phyloP scores from a whole-genome alignment of 1,139 yeast species.

The Suhomyces ambrosiae region DNA sequence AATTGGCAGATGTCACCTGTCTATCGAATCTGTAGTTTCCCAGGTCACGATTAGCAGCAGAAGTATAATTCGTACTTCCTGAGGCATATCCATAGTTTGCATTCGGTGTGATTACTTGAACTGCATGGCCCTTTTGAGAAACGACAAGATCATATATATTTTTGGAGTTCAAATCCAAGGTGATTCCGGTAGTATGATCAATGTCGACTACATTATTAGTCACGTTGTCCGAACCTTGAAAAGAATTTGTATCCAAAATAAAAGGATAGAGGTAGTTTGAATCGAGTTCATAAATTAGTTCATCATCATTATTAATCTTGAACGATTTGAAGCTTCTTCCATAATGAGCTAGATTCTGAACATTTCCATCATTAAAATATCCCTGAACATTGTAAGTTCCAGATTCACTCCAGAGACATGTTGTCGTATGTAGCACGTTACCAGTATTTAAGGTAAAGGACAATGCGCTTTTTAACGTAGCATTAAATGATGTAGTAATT shows the following conservation, averaged over 20 bases:
- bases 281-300: conserved; percentile 20
- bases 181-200: conserved; percentile 18
- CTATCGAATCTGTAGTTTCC: conserved; percentile 3
- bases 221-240: background rate
- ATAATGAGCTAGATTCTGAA: conserved; percentile 33
- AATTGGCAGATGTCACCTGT: conserved; percentile 1
- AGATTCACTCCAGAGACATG: conserved; percentile 30
- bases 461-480: conserved; percentile 33
- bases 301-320: conserved; percentile 18
- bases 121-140: conserved; percentile 50
- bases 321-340: conserved; percentile 26
- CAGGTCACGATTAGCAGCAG: conserved; percentile 1
- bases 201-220: conserved; percentile 1
- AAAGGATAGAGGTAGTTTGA: conserved; percentile 19
- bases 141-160: conserved; percentile 22
- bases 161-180: conserved; percentile 19
- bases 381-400: conserved; percentile 37
- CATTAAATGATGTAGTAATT: conserved; percentile 33
- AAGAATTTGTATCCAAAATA: conserved; percentile 3
- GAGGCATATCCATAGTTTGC: conserved; percentile 58
- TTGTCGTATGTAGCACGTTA: conserved; percentile 27
- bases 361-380: conserved; percentile 31
- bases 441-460: conserved; percentile 40
- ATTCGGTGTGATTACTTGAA: conserved; percentile 41
- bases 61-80: conserved; percentile 38